These are phyloP conservation scores for Plasmodium inui DNA, from an alignment of 169 alveolate species.

Conservation along the genomic window DNA sequence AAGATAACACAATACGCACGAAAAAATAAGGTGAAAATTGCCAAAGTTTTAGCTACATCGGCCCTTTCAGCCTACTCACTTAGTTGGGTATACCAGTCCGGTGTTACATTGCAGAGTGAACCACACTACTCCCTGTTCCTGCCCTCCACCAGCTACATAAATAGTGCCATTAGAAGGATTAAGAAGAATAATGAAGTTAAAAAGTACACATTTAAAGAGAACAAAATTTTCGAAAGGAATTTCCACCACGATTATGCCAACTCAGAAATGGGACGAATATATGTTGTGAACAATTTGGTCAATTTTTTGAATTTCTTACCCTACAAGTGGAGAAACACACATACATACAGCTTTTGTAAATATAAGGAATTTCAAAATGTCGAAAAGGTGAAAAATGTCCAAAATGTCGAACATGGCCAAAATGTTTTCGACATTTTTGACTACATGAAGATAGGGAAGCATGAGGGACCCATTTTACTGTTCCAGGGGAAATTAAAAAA, in stretches of 20 bases:
- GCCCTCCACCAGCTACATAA: slow-evolving; percentile 42
- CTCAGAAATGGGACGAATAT: not conserved
- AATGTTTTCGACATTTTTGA: slow-evolving; percentile 19
- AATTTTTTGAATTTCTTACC: slow-evolving; percentile 54
- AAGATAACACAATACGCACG: slow-evolving; percentile 40
- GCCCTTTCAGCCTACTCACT: slow-evolving; percentile 43
- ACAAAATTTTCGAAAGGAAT: slow-evolving; percentile 29
- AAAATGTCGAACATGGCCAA: slow-evolving; percentile 9
- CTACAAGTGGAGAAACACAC: not conserved
- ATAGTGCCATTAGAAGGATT: slow-evolving; percentile 8
- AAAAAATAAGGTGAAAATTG: slow-evolving; percentile 34
- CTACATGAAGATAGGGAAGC: slow-evolving; percentile 15
- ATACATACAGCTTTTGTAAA: slow-evolving; percentile 28
- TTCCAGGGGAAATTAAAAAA: slow-evolving; percentile 72
- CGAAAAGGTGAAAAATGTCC: no score
- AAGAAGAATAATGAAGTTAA: slow-evolving; percentile 23
- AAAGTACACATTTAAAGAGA: not conserved
- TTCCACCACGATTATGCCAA: not conserved
- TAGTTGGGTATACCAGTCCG: slow-evolving; percentile 60
- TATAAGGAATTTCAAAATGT: slow-evolving; percentile 22
- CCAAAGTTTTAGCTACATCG: slow-evolving; percentile 43
- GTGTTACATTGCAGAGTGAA: slow-evolving; percentile 40
- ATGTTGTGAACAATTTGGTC: slow-evolving; percentile 24
- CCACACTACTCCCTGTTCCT: slow-evolving; percentile 73
- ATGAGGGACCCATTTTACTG: slow-evolving; percentile 24